Base-by-base conservation (phyloP, 2,329 filamentous ascomycete species). In the Cercospora zeae-maydis region DNA sequence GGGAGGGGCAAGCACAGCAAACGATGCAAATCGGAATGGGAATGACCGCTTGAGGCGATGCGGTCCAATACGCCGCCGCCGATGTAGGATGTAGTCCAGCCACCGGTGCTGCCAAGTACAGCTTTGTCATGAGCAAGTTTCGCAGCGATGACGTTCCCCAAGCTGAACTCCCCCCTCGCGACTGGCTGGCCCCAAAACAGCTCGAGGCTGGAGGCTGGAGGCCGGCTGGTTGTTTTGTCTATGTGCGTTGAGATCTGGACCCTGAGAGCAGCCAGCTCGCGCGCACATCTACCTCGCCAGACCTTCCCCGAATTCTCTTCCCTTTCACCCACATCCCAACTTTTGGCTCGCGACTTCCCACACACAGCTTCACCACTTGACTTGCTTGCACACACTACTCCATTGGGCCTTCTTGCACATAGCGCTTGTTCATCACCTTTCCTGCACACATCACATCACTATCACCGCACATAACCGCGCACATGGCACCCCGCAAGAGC, bases 401-500 rank as follows among this genome's bases (percentile, higher is more conserved):
- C 42, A 49, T 49, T 49, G 42, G 21, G 42, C 42, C 42, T 49
- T 49, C 42, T 49, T 49, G 42, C 49, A 53, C 49, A 19, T 30
- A 53, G 49, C 49, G 16, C 49, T 34, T 30, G 42, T 27, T 49
- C 42, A 49, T 49, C 14, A 16, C 30, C 4, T 30, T 9, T 53
- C 16, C 30, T 19, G 31, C 30, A 53, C 30, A 11, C 52, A 4
- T 19, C n/a, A 27, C 57, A 36, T 34, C 42, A 34, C 42, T 45
- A 36, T 34, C 42, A 34, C 42, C 57, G 37, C 45, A 45, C 42
- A 45, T 34, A 52, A 14, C 4, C 30, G 11, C 45, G n/a, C 45
- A 27, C 21, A 54, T 60, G 47, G 19, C 58, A 34, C 19, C 49
- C 21, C 58, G 36, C 27, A 60, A 52, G 47, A 52, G 47, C 47